Evolutionary conservation across 1,139 yeast species (phyloP), one percentile per base, ranked within the genome.

Genomic region (Candida sanyaensis): DNA sequence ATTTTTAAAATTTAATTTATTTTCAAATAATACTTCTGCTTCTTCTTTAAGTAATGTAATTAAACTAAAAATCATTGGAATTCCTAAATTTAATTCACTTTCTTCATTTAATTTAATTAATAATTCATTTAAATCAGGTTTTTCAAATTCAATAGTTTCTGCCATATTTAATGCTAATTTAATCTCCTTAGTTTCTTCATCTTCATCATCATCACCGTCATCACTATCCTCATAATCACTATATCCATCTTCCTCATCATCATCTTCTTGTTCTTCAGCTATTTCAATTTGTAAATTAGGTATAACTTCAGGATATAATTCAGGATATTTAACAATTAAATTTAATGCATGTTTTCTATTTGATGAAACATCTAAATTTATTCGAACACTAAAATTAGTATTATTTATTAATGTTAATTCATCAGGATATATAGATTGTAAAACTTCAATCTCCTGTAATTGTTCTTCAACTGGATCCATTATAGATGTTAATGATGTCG

Each of bases 391-490:
- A 56, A 79, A 84, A 38, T 74, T 71, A 0, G 73, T 68, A 7
- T 73, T 75, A 8, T 78, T 66, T 28, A 73, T 61, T 39, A 68
- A 62, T 24, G 58, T 62, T 38, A 93, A 68, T 64, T 93, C 98
- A 64, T 91, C 97, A 2, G 98, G 98, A 63, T 92, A 93, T 50
- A 93, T 93, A 24, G 96, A 86, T 64, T 88, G 86, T 51, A 93
- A 77, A 37, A 91, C 90, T 65, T 88, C 96, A 41, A 89, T 66
- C 63, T 89, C 96, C 65, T 88, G 93, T 34, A 62, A 63, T 60
- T 88, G 96, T 63, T 88, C 96, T 64, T 86, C 95, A 44, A 66
- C 60, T 49, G 83, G 78, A 56, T 86, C 90, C 96, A 88, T 88
- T 7, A 10, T 23, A 6, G 21, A 5, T 5, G 5, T 11, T 6